Percentiles rank a stretch among this genome's conserved stretches.
Conservation (phyloP, 78 protist genomes). For the Dictyostelium brefeldianum region DNA sequence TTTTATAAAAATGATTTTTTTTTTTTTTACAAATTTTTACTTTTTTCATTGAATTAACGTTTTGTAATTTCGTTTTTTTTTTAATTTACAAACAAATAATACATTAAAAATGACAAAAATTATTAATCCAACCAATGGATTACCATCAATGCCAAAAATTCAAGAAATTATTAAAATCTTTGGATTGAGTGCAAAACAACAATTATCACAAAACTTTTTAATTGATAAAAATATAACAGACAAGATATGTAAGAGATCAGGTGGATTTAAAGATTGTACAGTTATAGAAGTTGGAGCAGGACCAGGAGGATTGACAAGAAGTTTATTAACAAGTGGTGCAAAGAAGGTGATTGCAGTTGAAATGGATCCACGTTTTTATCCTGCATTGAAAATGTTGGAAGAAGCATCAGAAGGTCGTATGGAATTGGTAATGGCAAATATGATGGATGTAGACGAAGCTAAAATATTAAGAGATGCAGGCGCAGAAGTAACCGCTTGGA, state of each 20-base stretch:
- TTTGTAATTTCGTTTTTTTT: too few species aligned
- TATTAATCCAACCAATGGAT: not conserved
- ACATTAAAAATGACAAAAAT: constrained; percentile 9
- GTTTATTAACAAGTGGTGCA: constrained; percentile 58
- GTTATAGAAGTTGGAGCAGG: constrained; percentile 92
- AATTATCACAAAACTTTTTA: constrained; percentile 88
- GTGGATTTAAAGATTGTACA: constrained; percentile 74
- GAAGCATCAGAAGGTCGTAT: constrained; percentile 69
- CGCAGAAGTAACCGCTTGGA: not conserved
- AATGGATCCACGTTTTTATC: constrained; percentile 83
- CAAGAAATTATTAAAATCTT: constrained; percentile 77
- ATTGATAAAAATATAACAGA: constrained; percentile 83
- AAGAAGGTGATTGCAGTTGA: constrained; percentile 76
- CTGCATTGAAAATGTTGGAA: constrained; percentile 75
- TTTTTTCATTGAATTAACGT: too few species aligned
- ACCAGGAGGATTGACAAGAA: constrained; percentile 88
- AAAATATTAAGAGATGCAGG: not conserved
- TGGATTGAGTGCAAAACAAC: constrained; percentile 80
- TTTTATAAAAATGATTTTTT: too few species aligned
- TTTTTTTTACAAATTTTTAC: too few species aligned
- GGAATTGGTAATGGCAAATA: constrained; percentile 70
- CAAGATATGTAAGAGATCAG: constrained; percentile 39
- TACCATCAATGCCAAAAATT: constrained; percentile 83
- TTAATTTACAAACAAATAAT: too few species aligned
- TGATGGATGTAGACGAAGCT: constrained; percentile 64